Conservation (phyloP, 768 basidiomycete genomes). For the Rubroboletus satanas region DNA sequence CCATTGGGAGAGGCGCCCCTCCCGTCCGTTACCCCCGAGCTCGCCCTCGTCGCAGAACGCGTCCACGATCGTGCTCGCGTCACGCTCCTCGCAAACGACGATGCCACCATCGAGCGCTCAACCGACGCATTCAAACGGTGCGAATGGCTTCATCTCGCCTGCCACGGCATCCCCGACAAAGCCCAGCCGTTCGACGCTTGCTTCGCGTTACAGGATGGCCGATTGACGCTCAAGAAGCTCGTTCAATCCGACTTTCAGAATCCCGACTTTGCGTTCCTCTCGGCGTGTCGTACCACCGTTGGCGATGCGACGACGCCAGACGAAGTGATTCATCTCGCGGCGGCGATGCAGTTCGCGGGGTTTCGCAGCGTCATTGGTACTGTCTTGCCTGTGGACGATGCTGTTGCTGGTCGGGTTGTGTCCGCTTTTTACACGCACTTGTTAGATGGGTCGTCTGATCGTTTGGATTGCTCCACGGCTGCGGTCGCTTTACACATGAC, state of each 20-base stretch:
- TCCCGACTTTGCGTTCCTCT: conserved; percentile 15
- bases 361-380: conserved; percentile 25
- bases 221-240: conserved; percentile 4
- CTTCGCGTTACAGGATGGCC: conserved; percentile 9
- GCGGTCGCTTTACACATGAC: background rate
- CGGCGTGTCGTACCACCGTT: conserved; percentile 26
- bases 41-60: conserved; percentile 2
- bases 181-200: conserved; percentile 12
- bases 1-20: conserved; percentile 1
- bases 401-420: background rate
- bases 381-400: conserved; percentile 22
- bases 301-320: conserved; percentile 18
- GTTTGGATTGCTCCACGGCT: background rate
- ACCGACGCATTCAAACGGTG: conserved; percentile 1
- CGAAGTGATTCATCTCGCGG: conserved; percentile 15
- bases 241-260: background rate
- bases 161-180: conserved; percentile 16
- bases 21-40: background rate
- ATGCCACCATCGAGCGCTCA: conserved; percentile 1
- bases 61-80: background rate
- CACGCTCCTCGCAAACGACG: conserved; percentile 1
- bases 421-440: conserved; percentile 7
- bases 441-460: background rate
- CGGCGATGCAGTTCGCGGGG: conserved; percentile 19
- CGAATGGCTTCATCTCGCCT: conserved; percentile 26